phyloP scores from a whole-genome alignment of 1,284 basidiomycete species.

The Microbotryum saponariae region DNA sequence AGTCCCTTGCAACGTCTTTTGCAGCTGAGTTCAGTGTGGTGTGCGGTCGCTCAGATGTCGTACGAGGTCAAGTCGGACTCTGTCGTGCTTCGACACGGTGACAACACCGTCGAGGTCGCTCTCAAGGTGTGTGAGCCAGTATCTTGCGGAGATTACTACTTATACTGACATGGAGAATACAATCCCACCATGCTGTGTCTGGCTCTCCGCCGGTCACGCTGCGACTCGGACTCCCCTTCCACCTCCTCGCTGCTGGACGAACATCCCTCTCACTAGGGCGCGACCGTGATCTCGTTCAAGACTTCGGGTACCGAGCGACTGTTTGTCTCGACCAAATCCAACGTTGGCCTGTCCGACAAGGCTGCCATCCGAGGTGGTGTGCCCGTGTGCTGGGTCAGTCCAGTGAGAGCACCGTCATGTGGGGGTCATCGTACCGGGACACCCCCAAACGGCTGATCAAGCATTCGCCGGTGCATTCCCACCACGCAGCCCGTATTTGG shows the following conservation, averaged over 20 bases:
- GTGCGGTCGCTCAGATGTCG: too few relatives aligned
- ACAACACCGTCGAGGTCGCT: conserved; percentile 6
- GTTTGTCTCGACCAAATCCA: conserved; percentile 33
- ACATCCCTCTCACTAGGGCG: conserved; percentile 16
- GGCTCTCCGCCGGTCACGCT: neutral
- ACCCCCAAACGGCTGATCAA: too few relatives aligned
- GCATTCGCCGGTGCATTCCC: too few relatives aligned
- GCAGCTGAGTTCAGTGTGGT: too few relatives aligned
- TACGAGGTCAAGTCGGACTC: neutral
- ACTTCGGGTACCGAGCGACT: conserved; percentile 30
- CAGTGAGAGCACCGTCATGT: conserved; percentile 3
- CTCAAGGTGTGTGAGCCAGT: conserved; percentile 10
- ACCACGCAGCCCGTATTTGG: conserved; percentile 32
- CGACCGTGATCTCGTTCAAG: conserved; percentile 32
- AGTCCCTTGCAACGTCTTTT: too few relatives aligned
- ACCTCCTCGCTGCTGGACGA: neutral
- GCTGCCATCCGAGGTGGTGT: conserved; percentile 36
- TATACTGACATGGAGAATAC: too few relatives aligned
- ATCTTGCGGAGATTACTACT: too few relatives aligned
- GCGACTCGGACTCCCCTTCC: neutral
- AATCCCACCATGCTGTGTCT: neutral
- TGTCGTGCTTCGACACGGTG: conserved; percentile 11
- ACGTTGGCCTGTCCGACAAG: conserved; percentile 16
- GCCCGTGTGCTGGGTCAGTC: conserved; percentile 34
- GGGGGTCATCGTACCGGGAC: neutral